Percentiles rank a stretch among this genome's conserved stretches.
phyloP scores from a whole-genome alignment of 1,284 basidiomycete species.

The Serendipita sp. region DNA sequence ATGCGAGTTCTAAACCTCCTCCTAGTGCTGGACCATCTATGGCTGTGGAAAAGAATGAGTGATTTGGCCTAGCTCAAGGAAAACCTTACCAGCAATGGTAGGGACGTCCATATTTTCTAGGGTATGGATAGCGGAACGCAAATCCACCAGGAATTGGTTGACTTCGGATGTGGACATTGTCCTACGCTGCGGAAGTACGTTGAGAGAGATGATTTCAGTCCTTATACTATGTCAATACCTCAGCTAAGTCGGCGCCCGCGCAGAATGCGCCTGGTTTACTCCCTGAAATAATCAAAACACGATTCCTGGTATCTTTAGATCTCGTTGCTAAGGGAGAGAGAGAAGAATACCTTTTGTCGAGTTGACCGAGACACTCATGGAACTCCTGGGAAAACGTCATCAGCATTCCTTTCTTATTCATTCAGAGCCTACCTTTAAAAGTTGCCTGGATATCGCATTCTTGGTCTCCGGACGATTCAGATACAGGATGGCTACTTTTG shows the following conservation, averaged over 20 bases:
- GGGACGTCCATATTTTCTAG: conserved; percentile 75
- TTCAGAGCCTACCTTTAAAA: conserved; percentile 41
- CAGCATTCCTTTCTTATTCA: conserved; percentile 4
- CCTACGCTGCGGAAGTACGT: conserved; percentile 29
- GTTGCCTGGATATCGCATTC: conserved; percentile 73
- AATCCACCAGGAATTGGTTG: conserved; percentile 60
- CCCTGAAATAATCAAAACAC: conserved; percentile 69
- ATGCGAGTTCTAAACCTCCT: conserved; percentile 75
- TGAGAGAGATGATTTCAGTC: background rate
- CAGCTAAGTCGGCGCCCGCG: conserved; percentile 81
- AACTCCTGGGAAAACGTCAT: conserved; percentile 41
- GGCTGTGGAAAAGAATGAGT: conserved; percentile 27
- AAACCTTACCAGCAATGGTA: conserved; percentile 47
- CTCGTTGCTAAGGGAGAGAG: background rate
- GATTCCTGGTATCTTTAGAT: conserved; percentile 32
- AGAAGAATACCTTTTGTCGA: conserved; percentile 31
- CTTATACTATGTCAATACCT: conserved; percentile 22
- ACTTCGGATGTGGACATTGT: conserved; percentile 68
- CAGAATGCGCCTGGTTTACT: conserved; percentile 69
- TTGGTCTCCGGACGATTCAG: conserved; percentile 74
- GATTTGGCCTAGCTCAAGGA: background rate
- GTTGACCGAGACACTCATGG: conserved; percentile 51
- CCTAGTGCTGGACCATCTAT: conserved; percentile 89
- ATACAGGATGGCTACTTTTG: background rate
- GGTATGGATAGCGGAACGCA: conserved; percentile 58